Base-by-base conservation (phyloP, 805 yeast genomes). In the Brettanomyces custersianus region DNA sequence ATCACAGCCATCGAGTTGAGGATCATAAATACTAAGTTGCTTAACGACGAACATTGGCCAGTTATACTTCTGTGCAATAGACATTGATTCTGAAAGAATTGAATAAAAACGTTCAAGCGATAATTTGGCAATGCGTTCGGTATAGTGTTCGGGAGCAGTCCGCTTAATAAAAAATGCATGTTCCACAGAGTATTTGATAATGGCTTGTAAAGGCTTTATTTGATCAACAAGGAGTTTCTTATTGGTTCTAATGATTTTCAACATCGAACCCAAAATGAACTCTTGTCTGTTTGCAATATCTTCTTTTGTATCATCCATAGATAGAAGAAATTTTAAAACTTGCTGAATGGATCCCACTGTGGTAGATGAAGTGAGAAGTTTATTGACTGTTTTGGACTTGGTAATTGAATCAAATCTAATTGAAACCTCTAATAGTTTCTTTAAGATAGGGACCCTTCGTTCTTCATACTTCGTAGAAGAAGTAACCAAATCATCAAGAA, bases 321-420 rank as follows among this genome's bases (percentile, higher is more conserved):
- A 25, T 5, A 39, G 31, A 29, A 50, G 31, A 23, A 29, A 43
- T 2, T 43, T 37, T 13, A 43, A 41, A 12, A 41, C 24, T 12
- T 41, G 39, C 1, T 31, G 11, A 12, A 44, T 36, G 1, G 42
- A 35, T 10, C 40, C 36, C 13, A 41, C 45, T 11, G 35, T 28
- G 16, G 15, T 13, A 8, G 17, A 22, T 5, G 20, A 24, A 18
- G 13, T 18, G 7, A 76, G 43, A 8, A 77, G 49, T 11, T 52
- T 55, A 29, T 73, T 76, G 10, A 74, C 60, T 0, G 85, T 72
- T 51, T 80, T 85, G 1, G 88, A 62, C 49, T 81, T 86, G 2
- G 95, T 80, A 20, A 82, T 52, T 41, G 70, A 66, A 55, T 88
- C 96, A 55, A 88, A 87, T 40, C 76, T 76, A 48, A 82, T 64